Percentiles rank a stretch among this genome's conserved stretches.
Conservation (phyloP, 352 stramenopile species). For the Phytopythium sindhum region DNA sequence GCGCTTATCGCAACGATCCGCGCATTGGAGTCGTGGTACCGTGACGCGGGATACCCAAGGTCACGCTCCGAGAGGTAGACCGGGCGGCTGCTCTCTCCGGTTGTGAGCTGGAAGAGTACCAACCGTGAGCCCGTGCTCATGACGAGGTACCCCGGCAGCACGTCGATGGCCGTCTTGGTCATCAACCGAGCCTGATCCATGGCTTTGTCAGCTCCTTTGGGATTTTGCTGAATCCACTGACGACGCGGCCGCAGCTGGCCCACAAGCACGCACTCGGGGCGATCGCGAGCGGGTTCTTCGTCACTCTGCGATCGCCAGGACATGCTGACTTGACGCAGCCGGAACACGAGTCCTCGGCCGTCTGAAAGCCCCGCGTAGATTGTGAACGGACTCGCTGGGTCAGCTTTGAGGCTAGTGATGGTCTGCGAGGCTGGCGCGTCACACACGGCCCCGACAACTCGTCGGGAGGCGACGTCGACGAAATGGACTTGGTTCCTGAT, state of each 20-base stretch:
- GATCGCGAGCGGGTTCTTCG: constrained; percentile 3
- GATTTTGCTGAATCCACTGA: not conserved
- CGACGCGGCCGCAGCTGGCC: constrained; percentile 17
- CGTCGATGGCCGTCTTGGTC: constrained; percentile 13
- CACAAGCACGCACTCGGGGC: constrained; percentile 19
- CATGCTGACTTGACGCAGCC: constrained; percentile 18
- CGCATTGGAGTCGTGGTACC: not conserved
- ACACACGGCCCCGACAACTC: constrained; percentile 15
- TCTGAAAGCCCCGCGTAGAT: constrained; percentile 22
- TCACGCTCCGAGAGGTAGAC: constrained; percentile 19
- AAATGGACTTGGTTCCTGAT: constrained; percentile 18
- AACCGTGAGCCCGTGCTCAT: constrained; percentile 13
- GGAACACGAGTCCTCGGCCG: constrained; percentile 24
- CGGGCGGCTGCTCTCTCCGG: constrained; percentile 15
- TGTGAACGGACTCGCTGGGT: constrained; percentile 17
- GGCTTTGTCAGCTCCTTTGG: not conserved
- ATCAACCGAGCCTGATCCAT: not conserved
- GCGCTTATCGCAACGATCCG: constrained; percentile 9
- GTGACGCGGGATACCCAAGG: not conserved
- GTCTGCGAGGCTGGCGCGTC: constrained; percentile 11
- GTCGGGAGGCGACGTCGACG: constrained; percentile 11
- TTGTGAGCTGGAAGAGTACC: constrained; percentile 23
- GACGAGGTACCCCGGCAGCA: constrained; percentile 24
- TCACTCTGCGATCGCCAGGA: constrained; percentile 11
- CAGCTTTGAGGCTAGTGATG: constrained; percentile 19